phyloP scores from a whole-genome alignment of 1,284 basidiomycete genomes.

The Stygiomarasmius scandens region DNA sequence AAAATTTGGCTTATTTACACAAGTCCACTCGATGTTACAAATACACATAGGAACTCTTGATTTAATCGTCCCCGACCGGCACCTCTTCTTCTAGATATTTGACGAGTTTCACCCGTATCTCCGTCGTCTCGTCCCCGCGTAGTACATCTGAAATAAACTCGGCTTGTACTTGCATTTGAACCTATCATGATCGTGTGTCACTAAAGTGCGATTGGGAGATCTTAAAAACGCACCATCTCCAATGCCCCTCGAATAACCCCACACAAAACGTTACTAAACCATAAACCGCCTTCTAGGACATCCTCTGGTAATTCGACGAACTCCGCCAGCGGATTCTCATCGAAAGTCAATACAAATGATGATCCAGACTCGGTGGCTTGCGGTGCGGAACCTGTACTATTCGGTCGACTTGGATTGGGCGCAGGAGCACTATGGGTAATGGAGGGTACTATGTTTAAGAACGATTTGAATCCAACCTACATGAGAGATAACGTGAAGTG shows the following conservation, averaged over 20 bases:
- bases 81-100: conserved; percentile 96
- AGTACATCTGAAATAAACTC: conserved; percentile 90
- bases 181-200: conserved; percentile 48
- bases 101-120: conserved; percentile 88
- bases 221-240: conserved; percentile 81
- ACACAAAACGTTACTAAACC: conserved; percentile 96
- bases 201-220: conserved; percentile 10
- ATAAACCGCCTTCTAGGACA: conserved; percentile 88
- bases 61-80: conserved; percentile 77
- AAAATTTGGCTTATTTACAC: too few species aligned
- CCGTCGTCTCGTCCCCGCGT: conserved; percentile 92
- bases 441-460: conserved; percentile 90
- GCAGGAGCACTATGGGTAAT: conserved; percentile 69
- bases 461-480: conserved; percentile 98
- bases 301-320: conserved; percentile 97
- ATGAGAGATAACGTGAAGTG: conserved; percentile 1
- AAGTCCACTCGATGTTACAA: too few species aligned
- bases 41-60: neutral
- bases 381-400: conserved; percentile 40
- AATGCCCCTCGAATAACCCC: conserved; percentile 92
- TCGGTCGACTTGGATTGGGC: conserved; percentile 47
- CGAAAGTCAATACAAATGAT: conserved; percentile 83
- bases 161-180: conserved; percentile 95
- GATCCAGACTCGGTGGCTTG: conserved; percentile 43
- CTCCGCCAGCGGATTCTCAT: conserved; percentile 96